Conservation (phyloP, 495 filamentous ascomycete species). For the Penicillium turbatum region DNA sequence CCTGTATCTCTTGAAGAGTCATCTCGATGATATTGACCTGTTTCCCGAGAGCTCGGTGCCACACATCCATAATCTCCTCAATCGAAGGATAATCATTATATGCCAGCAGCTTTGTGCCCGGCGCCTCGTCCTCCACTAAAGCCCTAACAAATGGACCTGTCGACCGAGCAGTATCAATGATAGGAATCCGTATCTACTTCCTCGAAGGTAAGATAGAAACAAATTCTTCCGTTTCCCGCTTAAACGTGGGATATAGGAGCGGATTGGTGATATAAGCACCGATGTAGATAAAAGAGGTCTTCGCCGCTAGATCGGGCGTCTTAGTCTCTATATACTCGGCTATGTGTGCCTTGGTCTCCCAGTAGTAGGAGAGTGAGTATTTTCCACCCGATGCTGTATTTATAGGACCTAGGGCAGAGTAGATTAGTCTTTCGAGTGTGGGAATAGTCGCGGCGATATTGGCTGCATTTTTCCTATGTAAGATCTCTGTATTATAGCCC, state of each 20-base stretch:
- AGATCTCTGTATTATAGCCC: conserved; percentile 46
- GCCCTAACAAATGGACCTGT: conserved; percentile 41
- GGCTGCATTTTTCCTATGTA: conserved; percentile 46
- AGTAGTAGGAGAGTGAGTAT: conserved; percentile 33
- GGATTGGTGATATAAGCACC: conserved; percentile 32
- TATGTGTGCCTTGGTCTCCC: conserved; percentile 36
- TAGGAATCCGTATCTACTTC: conserved; percentile 27
- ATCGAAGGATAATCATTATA: conserved; percentile 38
- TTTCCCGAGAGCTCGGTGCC: conserved; percentile 32
- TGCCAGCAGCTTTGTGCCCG: conserved; percentile 38
- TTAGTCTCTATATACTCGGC: conserved; percentile 35
- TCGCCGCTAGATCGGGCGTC: conserved; percentile 21
- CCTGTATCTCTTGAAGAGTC: conserved; percentile 28
- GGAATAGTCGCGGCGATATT: conserved; percentile 43
- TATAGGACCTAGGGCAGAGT: conserved; percentile 34
- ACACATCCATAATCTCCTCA: conserved; percentile 26
- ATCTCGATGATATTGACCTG: conserved; percentile 24
- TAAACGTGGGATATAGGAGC: conserved; percentile 29
- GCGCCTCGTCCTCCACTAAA: conserved; percentile 35
- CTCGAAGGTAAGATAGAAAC: conserved; percentile 24
- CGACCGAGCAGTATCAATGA: conserved; percentile 35
- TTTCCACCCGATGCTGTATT: conserved; percentile 33
- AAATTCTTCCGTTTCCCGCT: conserved; percentile 23
- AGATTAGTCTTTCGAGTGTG: conserved; percentile 46
- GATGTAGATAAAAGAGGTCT: conserved; percentile 31